A percentile compares a stretch with the other conserved stretches of the same genome.
These are phyloP conservation scores for Cephalotrichum gorgonifer DNA, from an alignment of 2,329 filamentous ascomycete species.

Conservation along the genomic window DNA sequence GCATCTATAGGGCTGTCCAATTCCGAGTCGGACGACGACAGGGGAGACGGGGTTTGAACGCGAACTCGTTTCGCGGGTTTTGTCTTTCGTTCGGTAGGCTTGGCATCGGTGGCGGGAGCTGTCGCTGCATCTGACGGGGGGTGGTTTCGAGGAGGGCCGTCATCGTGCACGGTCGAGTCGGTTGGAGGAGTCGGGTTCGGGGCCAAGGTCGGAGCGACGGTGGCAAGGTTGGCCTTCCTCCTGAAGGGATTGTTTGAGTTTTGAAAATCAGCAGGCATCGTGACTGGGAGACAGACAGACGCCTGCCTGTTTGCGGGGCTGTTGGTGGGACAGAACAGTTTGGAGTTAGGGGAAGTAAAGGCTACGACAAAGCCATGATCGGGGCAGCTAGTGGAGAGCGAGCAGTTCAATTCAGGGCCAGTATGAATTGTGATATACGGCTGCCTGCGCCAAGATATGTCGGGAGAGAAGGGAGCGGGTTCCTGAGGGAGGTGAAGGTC, in stretches of 20 bases:
- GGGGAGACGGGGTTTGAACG: slow-evolving; percentile 53
- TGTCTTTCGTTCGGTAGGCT: slow-evolving; percentile 6
- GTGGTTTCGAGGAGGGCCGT: not conserved
- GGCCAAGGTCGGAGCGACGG: not conserved
- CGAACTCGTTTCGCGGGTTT: slow-evolving; percentile 59
- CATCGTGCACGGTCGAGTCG: not conserved
- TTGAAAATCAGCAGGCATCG: not conserved
- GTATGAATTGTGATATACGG: not conserved
- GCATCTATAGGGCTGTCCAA: not conserved
- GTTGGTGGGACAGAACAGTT: not conserved
- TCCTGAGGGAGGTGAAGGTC: no score
- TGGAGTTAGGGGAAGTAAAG: not conserved
- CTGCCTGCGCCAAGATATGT: not conserved
- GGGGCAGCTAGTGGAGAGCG: not conserved
- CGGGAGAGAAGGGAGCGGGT: not conserved
- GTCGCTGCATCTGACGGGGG: not conserved
- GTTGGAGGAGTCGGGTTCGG: not conserved
- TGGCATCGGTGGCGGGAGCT: not conserved
- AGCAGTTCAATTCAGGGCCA: not conserved
- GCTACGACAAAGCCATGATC: not conserved
- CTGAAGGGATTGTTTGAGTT: slow-evolving; percentile 5
- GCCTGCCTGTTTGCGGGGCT: not conserved
- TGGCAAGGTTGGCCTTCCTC: not conserved
- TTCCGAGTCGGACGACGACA: slow-evolving; percentile 38
- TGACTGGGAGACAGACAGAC: not conserved